Evolutionary conservation across 495 filamentous ascomycete species (phyloP), one percentile per base, ranked within the genome.

Genomic region (Aspergillus coremiiformis): DNA sequence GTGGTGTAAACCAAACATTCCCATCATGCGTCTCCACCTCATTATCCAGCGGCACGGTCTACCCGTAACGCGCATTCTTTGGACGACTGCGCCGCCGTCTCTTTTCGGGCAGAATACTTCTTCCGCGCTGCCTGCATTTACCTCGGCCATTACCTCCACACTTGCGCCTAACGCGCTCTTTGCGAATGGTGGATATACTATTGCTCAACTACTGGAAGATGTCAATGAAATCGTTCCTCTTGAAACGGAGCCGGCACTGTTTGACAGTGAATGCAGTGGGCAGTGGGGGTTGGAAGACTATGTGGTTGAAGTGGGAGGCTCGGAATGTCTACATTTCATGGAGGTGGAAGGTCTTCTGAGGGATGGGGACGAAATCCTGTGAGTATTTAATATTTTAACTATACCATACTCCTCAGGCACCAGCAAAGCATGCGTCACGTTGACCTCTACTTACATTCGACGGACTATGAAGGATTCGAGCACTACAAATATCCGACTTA

Each of bases 251-350:
- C 62, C 66, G 3, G 61, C 49, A 15, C 39, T 66, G 26, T 66
- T 72, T 29, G 69, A 72, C 30, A 55, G 62, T 9, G 68, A 73
- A 26, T 59, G 51, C 24, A 69, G 70, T 48, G 76, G 73, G 12
- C 78, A 85, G 52, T 95, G 87, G 87, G 93, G 91, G 1, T 61
- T 97, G 22, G 93, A 98, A 60, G 89, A 97, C 62, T 98, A 98
- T 68, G 82, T 81, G 15, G 90, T 96, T 24, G 86, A 95, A 64
- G 75, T 96, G 4, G 74, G 70, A 3, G 87, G 82, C 35, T 97
- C 86, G 51, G 93, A 98, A 62, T 94, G 87, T 61, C 65, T 97
- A 45, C 93, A 98, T 75, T 98, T 89, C 58, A 82, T 88, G 60
- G 74, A 78, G 33, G 76, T 96, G 5, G 74, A 75, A 3, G 77